phyloP scores from a whole-genome alignment of 768 basidiomycete genomes.

The Russula foetens region DNA sequence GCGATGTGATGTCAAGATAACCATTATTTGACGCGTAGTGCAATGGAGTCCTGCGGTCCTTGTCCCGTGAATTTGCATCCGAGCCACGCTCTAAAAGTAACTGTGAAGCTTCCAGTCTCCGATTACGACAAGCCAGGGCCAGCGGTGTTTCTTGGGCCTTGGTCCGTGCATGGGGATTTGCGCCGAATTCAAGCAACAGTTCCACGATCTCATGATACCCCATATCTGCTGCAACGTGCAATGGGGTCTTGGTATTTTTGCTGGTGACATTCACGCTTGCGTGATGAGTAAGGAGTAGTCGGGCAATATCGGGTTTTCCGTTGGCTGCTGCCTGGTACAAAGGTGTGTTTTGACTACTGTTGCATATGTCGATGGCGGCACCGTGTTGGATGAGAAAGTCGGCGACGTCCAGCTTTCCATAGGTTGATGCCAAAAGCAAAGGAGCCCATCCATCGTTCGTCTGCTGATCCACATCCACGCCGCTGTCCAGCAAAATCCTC shows the following conservation, averaged over 20 bases:
- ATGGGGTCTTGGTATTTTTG: not conserved
- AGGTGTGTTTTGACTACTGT: too few species aligned
- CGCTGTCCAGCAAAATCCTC: too few species aligned
- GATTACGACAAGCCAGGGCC: not conserved
- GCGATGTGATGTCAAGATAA: not conserved
- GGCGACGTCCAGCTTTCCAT: too few species aligned
- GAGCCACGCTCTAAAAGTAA: not conserved
- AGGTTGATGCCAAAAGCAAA: too few species aligned
- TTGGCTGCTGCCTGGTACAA: too few species aligned
- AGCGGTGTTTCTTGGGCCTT: not conserved
- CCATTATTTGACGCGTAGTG: not conserved
- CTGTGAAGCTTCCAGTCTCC: not conserved
- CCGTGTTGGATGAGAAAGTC: too few species aligned
- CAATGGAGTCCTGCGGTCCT: not conserved
- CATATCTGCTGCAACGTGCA: not conserved
- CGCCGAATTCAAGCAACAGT: not conserved
- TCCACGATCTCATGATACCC: not conserved
- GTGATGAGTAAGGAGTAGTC: not conserved
- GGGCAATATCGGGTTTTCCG: not conserved
- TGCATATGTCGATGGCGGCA: not conserved
- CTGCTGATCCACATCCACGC: too few species aligned
- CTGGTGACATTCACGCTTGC: not conserved
- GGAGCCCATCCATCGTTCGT: too few species aligned
- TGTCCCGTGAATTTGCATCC: too few species aligned
- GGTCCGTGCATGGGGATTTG: not conserved